These are phyloP conservation scores for Fraxinus americana DNA, from an alignment of 257 asterid genomes.

Conservation along the genomic window DNA sequence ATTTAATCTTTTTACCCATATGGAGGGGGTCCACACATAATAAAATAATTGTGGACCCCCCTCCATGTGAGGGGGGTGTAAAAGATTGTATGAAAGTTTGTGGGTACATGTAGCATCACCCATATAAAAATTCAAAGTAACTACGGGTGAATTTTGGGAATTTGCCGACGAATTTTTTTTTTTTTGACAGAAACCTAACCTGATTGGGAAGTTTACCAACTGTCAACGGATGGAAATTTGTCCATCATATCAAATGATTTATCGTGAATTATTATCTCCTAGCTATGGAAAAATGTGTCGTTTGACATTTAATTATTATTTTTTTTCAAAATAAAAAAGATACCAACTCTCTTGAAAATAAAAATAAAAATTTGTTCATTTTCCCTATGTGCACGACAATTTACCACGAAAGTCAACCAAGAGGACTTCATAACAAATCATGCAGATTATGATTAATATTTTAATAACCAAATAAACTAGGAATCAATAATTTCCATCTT, in stretches of 20 bases:
- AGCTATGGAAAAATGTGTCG: not conserved
- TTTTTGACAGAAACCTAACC: not conserved
- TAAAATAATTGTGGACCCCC: too few species aligned
- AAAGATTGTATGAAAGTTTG: too few species aligned
- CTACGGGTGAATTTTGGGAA: too few species aligned
- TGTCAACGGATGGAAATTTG: not conserved
- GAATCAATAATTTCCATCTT: constrained; percentile 22
- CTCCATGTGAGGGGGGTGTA: too few species aligned
- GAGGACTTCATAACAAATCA: constrained; percentile 18
- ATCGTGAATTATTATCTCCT: not conserved
- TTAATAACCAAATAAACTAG: constrained; percentile 1
- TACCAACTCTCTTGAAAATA: constrained; percentile 19
- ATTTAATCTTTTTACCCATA: too few species aligned
- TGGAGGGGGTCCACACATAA: too few species aligned
- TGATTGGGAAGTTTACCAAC: not conserved
- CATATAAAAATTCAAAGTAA: not conserved
- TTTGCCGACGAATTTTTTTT: too few species aligned
- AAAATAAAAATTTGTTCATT: constrained; percentile 6
- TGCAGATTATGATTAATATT: not conserved
- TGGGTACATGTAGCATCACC: too few species aligned
- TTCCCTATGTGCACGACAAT: constrained; percentile 25
- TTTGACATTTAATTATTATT: not conserved
- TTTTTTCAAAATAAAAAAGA: constrained; percentile 2
- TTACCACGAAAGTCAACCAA: constrained; percentile 27
- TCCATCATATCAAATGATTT: not conserved